Conservation (phyloP, 345 rosid species). For the Corchorus olitorius region DNA sequence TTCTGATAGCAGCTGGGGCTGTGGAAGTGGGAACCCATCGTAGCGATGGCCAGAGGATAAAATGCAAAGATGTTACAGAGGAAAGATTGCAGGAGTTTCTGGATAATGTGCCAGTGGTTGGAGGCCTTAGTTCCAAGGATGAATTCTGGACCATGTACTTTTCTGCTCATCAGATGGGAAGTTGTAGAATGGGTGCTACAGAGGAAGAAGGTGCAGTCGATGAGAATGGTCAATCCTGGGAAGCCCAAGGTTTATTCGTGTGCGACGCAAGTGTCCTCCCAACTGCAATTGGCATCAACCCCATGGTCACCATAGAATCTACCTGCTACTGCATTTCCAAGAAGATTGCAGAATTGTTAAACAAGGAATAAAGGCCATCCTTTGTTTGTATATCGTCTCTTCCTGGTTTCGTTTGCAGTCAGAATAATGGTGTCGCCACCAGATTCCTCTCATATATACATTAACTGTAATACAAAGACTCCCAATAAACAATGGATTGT, state of each 20-base stretch:
- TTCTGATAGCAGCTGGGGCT: constrained; percentile 78
- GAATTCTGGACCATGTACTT: constrained; percentile 46
- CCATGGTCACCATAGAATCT: constrained; percentile 57
- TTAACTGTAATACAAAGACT: not conserved
- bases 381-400: not conserved
- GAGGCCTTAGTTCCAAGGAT: constrained; percentile 48
- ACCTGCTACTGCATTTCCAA: constrained; percentile 56
- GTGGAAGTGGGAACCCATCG: constrained; percentile 72
- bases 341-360: constrained; percentile 30
- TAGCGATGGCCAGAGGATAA: constrained; percentile 64
- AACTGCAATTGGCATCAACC: constrained; percentile 47
- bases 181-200: constrained; percentile 67
- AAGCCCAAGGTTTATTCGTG: constrained; percentile 47
- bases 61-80: constrained; percentile 46
- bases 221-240: constrained; percentile 63
- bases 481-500: not conserved
- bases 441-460: not conserved
- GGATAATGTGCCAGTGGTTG: constrained; percentile 31
- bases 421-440: not conserved
- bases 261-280: constrained; percentile 49
- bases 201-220: constrained; percentile 62
- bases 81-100: constrained; percentile 51
- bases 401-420: not conserved
- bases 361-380: not conserved
- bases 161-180: constrained; percentile 78